A percentile compares a stretch with the other conserved stretches of the same genome.
phyloP scores from a whole-genome alignment of 2,329 filamentous ascomycete genomes.

The Rhexocercosporidium sp. region DNA sequence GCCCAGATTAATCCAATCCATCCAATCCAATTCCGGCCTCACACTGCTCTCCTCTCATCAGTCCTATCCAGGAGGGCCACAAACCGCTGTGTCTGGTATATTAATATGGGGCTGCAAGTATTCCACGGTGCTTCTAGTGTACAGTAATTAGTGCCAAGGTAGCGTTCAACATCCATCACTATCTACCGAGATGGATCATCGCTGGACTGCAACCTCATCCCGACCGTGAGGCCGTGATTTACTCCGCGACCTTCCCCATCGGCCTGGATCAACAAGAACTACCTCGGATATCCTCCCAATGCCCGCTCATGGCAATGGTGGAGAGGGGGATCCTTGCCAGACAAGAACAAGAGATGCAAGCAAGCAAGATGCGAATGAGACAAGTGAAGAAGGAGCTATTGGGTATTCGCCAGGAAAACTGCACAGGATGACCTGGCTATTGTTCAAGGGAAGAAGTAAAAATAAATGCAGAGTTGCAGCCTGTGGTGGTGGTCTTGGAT shows the following conservation, averaged over 20 bases:
- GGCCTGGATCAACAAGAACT: neutral
- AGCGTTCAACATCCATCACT: neutral
- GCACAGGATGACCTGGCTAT: neutral
- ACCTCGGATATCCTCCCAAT: neutral
- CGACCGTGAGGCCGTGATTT: too few species aligned
- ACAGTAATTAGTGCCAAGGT: too few species aligned
- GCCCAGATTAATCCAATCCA: neutral
- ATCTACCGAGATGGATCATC: constrained; percentile 3
- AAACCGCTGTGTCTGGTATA: constrained; percentile 4
- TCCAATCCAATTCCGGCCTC: too few species aligned
- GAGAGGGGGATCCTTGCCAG: neutral
- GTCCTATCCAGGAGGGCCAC: neutral
- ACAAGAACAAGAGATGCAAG: neutral
- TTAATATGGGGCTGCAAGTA: constrained; percentile 15
- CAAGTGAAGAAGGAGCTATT: neutral
- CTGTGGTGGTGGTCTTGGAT: neutral
- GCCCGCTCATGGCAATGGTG: neutral
- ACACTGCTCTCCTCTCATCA: neutral
- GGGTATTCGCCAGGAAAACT: neutral
- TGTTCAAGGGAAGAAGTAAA: neutral
- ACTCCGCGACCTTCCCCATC: neutral
- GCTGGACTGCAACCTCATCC: neutral
- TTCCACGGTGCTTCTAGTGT: constrained; percentile 20
- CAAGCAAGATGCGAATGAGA: neutral
- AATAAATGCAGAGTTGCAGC: constrained; percentile 5